Evolutionary conservation across 306 rosid species (phyloP).

Genomic region (Datisca glomerata): DNA sequence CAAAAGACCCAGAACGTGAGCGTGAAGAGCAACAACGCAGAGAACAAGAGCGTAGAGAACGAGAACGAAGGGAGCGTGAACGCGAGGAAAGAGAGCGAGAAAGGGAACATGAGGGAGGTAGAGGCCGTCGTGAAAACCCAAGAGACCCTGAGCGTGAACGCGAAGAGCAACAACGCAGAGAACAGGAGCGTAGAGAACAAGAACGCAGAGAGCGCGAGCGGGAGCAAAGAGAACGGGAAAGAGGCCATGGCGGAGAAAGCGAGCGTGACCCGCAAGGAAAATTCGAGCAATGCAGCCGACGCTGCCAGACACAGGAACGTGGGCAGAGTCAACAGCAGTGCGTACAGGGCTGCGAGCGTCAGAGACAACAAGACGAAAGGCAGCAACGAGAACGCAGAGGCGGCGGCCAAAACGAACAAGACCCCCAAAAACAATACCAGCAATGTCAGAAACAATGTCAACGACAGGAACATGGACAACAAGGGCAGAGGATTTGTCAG

Average conservation of each 20-base stretch:
- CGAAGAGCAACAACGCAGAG: slow-evolving; percentile 2
- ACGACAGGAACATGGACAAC: not conserved
- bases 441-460: not conserved
- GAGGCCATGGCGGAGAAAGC: slow-evolving; percentile 3
- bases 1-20: not conserved
- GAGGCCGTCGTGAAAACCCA: not conserved
- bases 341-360: not conserved
- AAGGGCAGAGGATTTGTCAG: not conserved
- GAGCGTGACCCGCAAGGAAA: slow-evolving; percentile 1
- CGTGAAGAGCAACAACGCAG: slow-evolving; percentile 2
- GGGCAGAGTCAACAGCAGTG: not conserved
- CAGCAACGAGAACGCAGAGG: not conserved
- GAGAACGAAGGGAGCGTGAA: slow-evolving; percentile 6
- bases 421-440: not conserved
- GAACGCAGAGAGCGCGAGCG: not conserved
- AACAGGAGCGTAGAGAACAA: no score
- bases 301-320: not conserved
- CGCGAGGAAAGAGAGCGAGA: slow-evolving; percentile 5
- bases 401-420: not conserved
- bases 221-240: slow-evolving; percentile 2
- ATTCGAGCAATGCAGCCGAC: not conserved
- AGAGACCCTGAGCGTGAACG: not conserved
- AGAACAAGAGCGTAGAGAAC: no score
- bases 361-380: not conserved
- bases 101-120: slow-evolving; percentile 1